Conservation (phyloP, 176 grass and related monocot genomes). For the Hyparrhenia diplandra region DNA sequence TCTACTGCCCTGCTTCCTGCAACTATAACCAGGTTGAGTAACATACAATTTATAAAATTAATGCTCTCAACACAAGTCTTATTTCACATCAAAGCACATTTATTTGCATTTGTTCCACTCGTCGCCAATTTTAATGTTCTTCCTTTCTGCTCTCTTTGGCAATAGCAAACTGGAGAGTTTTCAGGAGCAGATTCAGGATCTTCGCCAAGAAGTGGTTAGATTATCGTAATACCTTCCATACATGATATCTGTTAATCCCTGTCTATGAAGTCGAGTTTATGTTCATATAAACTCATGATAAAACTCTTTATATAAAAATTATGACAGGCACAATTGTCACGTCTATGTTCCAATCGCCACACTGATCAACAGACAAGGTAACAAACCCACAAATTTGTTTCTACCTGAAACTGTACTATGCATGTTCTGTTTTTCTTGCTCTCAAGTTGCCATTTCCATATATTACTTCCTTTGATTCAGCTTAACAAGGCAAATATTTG, state of each 20-base stretch:
- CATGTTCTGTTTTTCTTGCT: not conserved
- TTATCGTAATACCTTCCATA: not conserved
- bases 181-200: not conserved
- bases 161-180: not conserved
- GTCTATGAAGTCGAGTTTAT: not conserved
- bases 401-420: not conserved
- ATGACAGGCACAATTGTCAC: constrained; percentile 1
- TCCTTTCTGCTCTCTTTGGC: not conserved
- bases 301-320: not conserved
- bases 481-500: not conserved
- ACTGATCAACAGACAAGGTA: not conserved
- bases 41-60: not conserved
- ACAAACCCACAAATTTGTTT: not conserved
- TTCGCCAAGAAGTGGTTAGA: constrained; percentile 1
- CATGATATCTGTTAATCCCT: not conserved
- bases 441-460: not conserved
- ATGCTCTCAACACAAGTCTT: not conserved
- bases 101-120: not conserved
- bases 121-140: not conserved
- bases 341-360: not conserved
- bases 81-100: not conserved
- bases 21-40: not conserved
- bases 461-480: not conserved
- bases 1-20: not conserved
- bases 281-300: not conserved